Percentiles rank a stretch among this genome's conserved stretches.
phyloP scores from a whole-genome alignment of 352 stramenopile species.

The Hyaloperonospora arabidopsidis region DNA sequence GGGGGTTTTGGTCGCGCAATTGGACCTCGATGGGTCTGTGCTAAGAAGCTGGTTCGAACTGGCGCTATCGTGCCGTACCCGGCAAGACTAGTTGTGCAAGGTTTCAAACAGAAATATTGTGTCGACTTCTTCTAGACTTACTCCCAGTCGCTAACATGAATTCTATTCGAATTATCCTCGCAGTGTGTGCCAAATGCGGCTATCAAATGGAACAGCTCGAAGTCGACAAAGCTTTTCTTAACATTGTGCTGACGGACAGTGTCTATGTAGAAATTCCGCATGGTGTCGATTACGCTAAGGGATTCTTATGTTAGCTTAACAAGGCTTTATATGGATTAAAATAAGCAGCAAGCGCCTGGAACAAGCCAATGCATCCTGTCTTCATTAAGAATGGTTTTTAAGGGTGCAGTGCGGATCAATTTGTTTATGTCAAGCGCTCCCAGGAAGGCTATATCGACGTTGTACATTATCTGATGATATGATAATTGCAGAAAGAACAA shows the following conservation, averaged over 20 bases:
- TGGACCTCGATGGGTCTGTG: background rate
- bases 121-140: constrained; percentile 13
- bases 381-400: constrained; percentile 8
- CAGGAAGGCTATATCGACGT: no score
- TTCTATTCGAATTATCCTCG: constrained; percentile 6
- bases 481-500: no score
- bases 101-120: constrained; percentile 4
- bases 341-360: constrained; percentile 20
- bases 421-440: constrained; percentile 16
- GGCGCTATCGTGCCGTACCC: background rate
- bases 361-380: constrained; percentile 14
- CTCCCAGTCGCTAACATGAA: constrained; percentile 11
- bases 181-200: background rate
- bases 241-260: constrained; percentile 1
- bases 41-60: background rate
- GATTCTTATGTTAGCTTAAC: constrained; percentile 8
- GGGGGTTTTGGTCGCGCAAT: background rate
- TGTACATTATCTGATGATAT: no score
- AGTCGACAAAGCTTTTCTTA: constrained; percentile 5
- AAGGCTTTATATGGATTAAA: constrained; percentile 21
- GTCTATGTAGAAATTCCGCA: constrained; percentile 6
- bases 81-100: background rate
- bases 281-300: background rate
- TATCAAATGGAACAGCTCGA: constrained; percentile 6
- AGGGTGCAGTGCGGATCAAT: constrained; percentile 7